Base-by-base conservation (phyloP, 2,329 filamentous ascomycete species). In the Hypoxylon sp. region DNA sequence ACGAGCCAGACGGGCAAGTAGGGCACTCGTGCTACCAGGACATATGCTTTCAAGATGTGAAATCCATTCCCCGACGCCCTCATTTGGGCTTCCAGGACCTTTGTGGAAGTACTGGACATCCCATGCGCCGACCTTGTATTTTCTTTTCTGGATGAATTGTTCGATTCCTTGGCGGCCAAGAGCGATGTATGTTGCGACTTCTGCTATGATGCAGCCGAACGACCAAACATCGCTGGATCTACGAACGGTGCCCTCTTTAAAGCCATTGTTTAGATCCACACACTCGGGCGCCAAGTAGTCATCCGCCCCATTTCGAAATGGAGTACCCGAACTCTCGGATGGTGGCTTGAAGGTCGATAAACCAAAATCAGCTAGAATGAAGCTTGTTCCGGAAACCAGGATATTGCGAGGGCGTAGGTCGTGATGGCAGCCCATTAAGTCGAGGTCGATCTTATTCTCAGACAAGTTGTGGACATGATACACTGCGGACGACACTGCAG, bases 241-340 rank as follows among this genome's bases (percentile, higher is more conserved):
- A 15, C 26, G 12, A 6, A 12, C 34, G 16, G 20, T 9, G 9
- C 9, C 9, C 21, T 25, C 21, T 26, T 25, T 19, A 3, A 7
- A 3, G 12, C 26, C 13, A 3, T 25, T 13, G 5, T 37, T 3
- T 19, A 7, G 3, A 7, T 35, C 32, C 2, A 9, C 13, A 11
- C 7, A n/a, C 16, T 37, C 34, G 7, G 34, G 34, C 11, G 34
- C 34, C 7, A 37, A 11, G 11, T 37, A 37, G 15, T 37, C 34
- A 4, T 12, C 34, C 6, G 4, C 9, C 3, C 2, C 16, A 3
- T 2, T 7, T 26, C 26, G 25, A n/a, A 2, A 25, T 7, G 19
- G 34, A 11, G 34, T 37, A 3, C 26, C 20, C 7, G 34, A 37
- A 5, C 11, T 7, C 6, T 37, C 20, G 3, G 4, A 9, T 5